A percentile compares a stretch with the other conserved stretches of the same genome.
Conservation (phyloP, 1,139 yeast genomes). For the Pichia sp. region DNA sequence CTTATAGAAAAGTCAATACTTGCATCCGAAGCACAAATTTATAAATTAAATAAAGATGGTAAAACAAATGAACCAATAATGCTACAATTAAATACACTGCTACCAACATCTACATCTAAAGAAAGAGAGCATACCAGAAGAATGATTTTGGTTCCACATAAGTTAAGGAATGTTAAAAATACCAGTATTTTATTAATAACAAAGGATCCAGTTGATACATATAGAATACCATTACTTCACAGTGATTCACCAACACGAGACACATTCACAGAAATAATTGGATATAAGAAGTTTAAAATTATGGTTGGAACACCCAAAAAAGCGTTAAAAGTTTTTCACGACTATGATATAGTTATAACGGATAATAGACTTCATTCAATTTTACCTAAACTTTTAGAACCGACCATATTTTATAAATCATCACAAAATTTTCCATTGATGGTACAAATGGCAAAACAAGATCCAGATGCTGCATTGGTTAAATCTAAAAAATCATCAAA, state of each 20-base stretch:
- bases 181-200: constrained; percentile 54
- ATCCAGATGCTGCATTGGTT: constrained; percentile 35
- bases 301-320: constrained; percentile 40
- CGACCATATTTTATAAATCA: constrained; percentile 50
- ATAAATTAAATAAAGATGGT: constrained; percentile 14
- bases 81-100: constrained; percentile 48
- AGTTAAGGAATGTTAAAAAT: constrained; percentile 41
- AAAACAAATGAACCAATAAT: constrained; percentile 34
- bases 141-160: constrained; percentile 53
- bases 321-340: constrained; percentile 45
- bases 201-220: constrained; percentile 59
- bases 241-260: constrained; percentile 53
- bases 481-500: constrained; percentile 35
- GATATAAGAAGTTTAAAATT: constrained; percentile 49
- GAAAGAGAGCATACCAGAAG: constrained; percentile 57
- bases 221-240: constrained; percentile 40
- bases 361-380: constrained; percentile 59
- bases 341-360: constrained; percentile 58
- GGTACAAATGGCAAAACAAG: constrained; percentile 57
- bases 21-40: constrained; percentile 17
- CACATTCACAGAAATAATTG: constrained; percentile 48
- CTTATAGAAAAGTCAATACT: constrained; percentile 9
- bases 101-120: constrained; percentile 42
- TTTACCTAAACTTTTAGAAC: constrained; percentile 50
- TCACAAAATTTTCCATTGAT: constrained; percentile 57